Evolutionary conservation across 2,329 filamentous ascomycete genomes (phyloP).

Genomic region (Mariannaea elegans): DNA sequence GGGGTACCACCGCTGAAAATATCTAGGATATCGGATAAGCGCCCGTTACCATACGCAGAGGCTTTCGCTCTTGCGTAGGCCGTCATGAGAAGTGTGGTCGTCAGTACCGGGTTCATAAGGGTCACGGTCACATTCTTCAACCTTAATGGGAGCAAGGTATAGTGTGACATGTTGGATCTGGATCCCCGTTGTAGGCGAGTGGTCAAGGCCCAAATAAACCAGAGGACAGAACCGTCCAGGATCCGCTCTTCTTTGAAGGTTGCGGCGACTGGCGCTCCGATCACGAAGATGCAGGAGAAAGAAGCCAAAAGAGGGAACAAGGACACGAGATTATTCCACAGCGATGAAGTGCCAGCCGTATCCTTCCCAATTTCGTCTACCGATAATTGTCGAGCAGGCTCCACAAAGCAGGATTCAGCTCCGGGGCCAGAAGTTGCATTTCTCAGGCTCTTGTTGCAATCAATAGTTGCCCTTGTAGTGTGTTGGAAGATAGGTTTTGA

Average conservation of each 20-base stretch:
- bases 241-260: conserved; percentile 45
- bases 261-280: conserved; percentile 54
- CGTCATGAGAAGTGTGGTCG: conserved; percentile 55
- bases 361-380: conserved; percentile 1
- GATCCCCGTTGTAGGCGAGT: conserved; percentile 50
- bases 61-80: conserved; percentile 54
- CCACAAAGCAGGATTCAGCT: background rate
- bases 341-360: background rate
- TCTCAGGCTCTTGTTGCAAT: conserved; percentile 16
- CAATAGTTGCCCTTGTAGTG: background rate
- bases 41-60: conserved; percentile 37
- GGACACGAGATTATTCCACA: conserved; percentile 33
- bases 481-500: conserved; percentile 33
- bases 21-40: conserved; percentile 42
- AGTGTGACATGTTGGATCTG: conserved; percentile 44
- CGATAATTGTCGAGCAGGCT: conserved; percentile 20
- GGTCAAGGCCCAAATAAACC: conserved; percentile 59
- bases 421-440: conserved; percentile 1
- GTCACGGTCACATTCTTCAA: conserved; percentile 48
- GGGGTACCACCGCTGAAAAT: conserved; percentile 47
- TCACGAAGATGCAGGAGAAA: conserved; percentile 43
- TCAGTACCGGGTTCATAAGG: conserved; percentile 58
- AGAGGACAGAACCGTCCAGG: conserved; percentile 57
- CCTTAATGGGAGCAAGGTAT: conserved; percentile 15
- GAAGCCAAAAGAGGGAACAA: conserved; percentile 40